phyloP scores from a whole-genome alignment of 768 basidiomycete species.

The Kwoniella botswanensis region DNA sequence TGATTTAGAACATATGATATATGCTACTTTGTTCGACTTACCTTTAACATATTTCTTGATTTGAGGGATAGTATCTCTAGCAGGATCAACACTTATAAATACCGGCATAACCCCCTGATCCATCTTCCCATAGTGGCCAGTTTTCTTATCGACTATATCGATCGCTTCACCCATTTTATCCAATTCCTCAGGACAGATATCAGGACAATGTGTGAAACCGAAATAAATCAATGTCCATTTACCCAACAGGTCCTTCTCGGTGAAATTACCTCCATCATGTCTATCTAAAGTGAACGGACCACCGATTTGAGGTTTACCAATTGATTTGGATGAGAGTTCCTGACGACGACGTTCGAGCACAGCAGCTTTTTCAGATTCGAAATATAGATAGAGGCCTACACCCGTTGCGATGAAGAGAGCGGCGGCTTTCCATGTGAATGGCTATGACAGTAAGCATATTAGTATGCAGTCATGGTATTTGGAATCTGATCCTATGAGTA shows the following conservation, averaged over 20 bases:
- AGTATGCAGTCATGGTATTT: neutral
- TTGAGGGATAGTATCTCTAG: constrained; percentile 71
- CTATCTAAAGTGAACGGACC: constrained; percentile 78
- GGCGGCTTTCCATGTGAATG: constrained; percentile 88
- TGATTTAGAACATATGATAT: no score
- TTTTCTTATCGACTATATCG: constrained; percentile 55
- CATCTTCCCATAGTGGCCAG: constrained; percentile 8
- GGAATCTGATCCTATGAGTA: no score
- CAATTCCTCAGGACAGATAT: constrained; percentile 96
- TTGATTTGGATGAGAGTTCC: constrained; percentile 72
- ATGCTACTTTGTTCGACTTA: constrained; percentile 36
- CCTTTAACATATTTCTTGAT: constrained; percentile 61
- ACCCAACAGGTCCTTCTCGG: constrained; percentile 80
- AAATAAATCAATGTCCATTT: constrained; percentile 87
- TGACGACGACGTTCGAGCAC: constrained; percentile 77
- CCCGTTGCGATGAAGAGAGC: constrained; percentile 83
- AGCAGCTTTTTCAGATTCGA: constrained; percentile 81
- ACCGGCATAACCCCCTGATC: constrained; percentile 70
- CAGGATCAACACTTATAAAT: constrained; percentile 96
- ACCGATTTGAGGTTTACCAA: constrained; percentile 86
- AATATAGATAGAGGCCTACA: constrained; percentile 81
- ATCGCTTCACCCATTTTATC: constrained; percentile 89
- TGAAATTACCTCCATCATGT: constrained; percentile 66
- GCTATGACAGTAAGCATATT: constrained; percentile 62
- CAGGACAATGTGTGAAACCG: constrained; percentile 99